Evolutionary conservation across 345 rosid genomes (phyloP).

Genomic region (Pugionium dolabratum): DNA sequence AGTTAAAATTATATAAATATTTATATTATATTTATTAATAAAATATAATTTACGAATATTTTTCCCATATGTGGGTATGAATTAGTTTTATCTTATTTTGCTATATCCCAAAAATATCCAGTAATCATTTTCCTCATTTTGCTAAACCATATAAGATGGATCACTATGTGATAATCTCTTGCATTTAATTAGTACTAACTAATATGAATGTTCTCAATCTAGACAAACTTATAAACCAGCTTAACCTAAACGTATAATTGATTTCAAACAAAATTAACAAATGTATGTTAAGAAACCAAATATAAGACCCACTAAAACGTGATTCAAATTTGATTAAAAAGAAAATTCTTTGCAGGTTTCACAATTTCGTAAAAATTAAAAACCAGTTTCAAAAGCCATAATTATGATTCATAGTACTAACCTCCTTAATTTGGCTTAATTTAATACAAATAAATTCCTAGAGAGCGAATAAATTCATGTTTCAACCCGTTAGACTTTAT

Average conservation of each 20-base stretch:
- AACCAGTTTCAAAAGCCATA: background rate
- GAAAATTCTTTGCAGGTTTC: background rate
- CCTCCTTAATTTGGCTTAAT: conserved; percentile 12
- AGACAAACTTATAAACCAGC: background rate
- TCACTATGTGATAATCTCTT: background rate
- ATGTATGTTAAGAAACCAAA: background rate
- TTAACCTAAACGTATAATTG: background rate
- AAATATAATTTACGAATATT: too few relatives aligned
- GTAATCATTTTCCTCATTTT: background rate
- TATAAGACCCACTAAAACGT: background rate
- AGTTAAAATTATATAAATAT: too few relatives aligned
- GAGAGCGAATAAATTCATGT: too few relatives aligned
- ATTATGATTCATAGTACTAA: conserved; percentile 14
- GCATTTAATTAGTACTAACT: background rate
- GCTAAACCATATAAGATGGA: conserved; percentile 21
- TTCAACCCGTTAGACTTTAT: conserved; percentile 18
- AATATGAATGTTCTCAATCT: too few relatives aligned
- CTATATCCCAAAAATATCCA: background rate
- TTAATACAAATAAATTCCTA: conserved; percentile 6
- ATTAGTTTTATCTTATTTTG: too few relatives aligned
- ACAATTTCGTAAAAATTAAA: background rate
- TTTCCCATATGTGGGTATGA: too few relatives aligned
- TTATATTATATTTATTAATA: too few relatives aligned
- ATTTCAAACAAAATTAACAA: background rate
- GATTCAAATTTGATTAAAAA: background rate